Percentiles rank a stretch among this genome's conserved stretches.
Conservation (phyloP, 2,329 filamentous ascomycete genomes). For the Xylariaceae sp. region DNA sequence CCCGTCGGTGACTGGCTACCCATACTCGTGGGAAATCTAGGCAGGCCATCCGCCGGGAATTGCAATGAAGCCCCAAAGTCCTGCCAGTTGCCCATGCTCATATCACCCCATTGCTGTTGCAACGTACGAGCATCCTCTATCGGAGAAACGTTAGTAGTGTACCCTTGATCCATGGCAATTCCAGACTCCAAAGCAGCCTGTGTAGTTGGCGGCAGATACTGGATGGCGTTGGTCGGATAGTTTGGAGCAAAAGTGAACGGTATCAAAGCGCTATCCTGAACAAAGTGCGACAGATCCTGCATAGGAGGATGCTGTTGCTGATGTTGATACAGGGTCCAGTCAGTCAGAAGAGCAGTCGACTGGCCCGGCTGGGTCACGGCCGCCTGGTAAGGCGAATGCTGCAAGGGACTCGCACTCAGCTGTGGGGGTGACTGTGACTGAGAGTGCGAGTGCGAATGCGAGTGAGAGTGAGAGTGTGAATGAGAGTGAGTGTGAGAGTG, state of each 20-base stretch:
- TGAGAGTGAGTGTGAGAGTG: slow-evolving; percentile 41
- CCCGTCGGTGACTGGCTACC: slow-evolving; percentile 67
- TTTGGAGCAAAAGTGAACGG: slow-evolving; percentile 46
- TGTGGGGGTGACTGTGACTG: slow-evolving; percentile 44
- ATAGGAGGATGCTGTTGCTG: slow-evolving; percentile 43
- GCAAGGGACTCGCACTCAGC: slow-evolving; percentile 47
- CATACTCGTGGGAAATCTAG: slow-evolving; percentile 38
- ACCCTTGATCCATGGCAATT: slow-evolving; percentile 58
- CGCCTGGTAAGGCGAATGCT: slow-evolving; percentile 51
- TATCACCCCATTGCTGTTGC: slow-evolving; percentile 50
- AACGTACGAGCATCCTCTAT: slow-evolving; percentile 54
- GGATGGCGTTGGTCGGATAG: slow-evolving; percentile 53
- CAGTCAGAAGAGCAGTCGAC: slow-evolving; percentile 46
- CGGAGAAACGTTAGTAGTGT: slow-evolving; percentile 48
- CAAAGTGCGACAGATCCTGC: slow-evolving; percentile 48
- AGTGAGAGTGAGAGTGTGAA: slow-evolving; percentile 28
- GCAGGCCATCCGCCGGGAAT: slow-evolving; percentile 39
- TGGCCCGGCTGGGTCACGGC: slow-evolving; percentile 43
- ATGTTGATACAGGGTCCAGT: slow-evolving; percentile 57
- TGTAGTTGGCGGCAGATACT: slow-evolving; percentile 57
- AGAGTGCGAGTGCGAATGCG: slow-evolving; percentile 37
- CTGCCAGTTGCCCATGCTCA: slow-evolving; percentile 68
- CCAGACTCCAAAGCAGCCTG: slow-evolving; percentile 60
- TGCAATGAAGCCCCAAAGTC: slow-evolving; percentile 66
- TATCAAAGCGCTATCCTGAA: slow-evolving; percentile 52